Conservation (phyloP, 129 eudicot species). For the Logfia minima region DNA sequence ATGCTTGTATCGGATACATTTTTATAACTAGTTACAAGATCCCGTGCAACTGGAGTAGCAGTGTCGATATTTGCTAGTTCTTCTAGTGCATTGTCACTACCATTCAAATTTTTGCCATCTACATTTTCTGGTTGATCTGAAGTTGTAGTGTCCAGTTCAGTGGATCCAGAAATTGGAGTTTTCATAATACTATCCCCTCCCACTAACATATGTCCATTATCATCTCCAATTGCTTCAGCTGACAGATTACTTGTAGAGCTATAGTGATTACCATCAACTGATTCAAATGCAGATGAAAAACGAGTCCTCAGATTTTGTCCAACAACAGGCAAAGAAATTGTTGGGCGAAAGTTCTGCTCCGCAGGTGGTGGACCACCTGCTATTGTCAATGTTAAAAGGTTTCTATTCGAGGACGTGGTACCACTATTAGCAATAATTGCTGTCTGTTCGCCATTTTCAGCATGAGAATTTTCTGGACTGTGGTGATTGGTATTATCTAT, state of each 20-base stretch:
- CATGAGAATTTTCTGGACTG: constrained; percentile 24
- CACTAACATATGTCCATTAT: neutral
- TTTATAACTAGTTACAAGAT: constrained; percentile 14
- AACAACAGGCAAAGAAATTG: constrained; percentile 76
- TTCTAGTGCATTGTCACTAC: constrained; percentile 17
- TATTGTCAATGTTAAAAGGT: constrained; percentile 54
- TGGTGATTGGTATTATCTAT: constrained; percentile 19
- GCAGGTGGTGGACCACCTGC: constrained; percentile 98
- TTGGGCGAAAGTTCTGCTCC: constrained; percentile 77
- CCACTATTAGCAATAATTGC: constrained; percentile 23
- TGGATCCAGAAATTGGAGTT: constrained; percentile 29
- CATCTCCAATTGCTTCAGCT: constrained; percentile 25
- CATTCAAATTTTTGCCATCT: constrained; percentile 4
- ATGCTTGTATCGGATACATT: neutral
- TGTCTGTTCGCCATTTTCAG: constrained; percentile 31
- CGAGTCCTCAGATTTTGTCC: constrained; percentile 77
- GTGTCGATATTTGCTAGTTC: constrained; percentile 19
- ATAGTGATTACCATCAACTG: constrained; percentile 19
- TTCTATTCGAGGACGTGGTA: constrained; percentile 32
- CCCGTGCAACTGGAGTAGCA: constrained; percentile 20
- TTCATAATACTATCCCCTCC: constrained; percentile 19
- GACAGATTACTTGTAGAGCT: constrained; percentile 23
- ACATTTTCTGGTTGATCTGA: constrained; percentile 20
- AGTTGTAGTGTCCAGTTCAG: constrained; percentile 16
- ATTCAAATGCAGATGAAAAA: constrained; percentile 42